phyloP scores from a whole-genome alignment of 306 rosid genomes.

The Prunus mira region DNA sequence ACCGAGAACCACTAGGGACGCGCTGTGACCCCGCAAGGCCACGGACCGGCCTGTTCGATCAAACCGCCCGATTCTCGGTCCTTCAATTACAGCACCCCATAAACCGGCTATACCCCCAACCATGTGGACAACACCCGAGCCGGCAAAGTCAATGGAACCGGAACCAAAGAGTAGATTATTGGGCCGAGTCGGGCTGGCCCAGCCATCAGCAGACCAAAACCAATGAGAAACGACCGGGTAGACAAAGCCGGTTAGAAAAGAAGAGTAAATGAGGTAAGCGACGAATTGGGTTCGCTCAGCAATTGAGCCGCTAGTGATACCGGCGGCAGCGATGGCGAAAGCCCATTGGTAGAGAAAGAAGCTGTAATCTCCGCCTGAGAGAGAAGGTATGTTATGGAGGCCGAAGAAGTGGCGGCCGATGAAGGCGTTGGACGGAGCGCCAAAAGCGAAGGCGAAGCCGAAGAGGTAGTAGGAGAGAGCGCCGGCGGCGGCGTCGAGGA shows the following conservation, averaged over 20 bases:
- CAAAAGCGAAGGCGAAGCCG: constrained; percentile 79
- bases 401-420: constrained; percentile 76
- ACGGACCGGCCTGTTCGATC: constrained; percentile 58
- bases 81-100: constrained; percentile 80
- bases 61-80: constrained; percentile 76
- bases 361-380: constrained; percentile 44
- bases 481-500: constrained; percentile 78
- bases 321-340: constrained; percentile 76
- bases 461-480: constrained; percentile 77
- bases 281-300: constrained; percentile 79
- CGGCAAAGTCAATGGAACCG: constrained; percentile 65
- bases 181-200: constrained; percentile 56
- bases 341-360: constrained; percentile 90
- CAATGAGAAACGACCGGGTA: constrained; percentile 75
- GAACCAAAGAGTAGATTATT: constrained; percentile 38
- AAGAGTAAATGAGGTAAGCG: constrained; percentile 70
- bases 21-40: constrained; percentile 62
- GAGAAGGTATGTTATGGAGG: constrained; percentile 35
- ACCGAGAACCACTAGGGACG: constrained; percentile 66
- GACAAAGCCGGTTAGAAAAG: constrained; percentile 68
- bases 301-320: constrained; percentile 84
- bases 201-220: constrained; percentile 71
- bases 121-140: constrained; percentile 79
- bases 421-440: constrained; percentile 72
- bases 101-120: constrained; percentile 77